A percentile compares a stretch with the other conserved stretches of the same genome.
phyloP scores from a whole-genome alignment of 805 yeast genomes.

The Tetrapisispora namnaoensis region DNA sequence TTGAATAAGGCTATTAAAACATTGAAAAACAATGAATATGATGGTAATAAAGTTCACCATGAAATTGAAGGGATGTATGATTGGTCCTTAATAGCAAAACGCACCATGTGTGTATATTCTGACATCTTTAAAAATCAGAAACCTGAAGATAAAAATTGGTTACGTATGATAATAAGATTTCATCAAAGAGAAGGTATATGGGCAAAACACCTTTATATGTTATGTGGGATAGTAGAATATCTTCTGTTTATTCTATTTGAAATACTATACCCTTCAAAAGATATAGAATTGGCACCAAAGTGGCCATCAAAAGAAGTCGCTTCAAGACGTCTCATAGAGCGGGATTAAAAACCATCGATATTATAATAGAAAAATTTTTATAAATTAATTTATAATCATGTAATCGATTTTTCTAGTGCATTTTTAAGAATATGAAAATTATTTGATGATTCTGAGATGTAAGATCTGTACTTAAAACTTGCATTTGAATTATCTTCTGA shows the following conservation, averaged over 20 bases:
- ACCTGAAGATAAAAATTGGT: slow-evolving; percentile 41
- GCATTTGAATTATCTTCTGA: neutral
- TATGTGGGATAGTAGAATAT: slow-evolving; percentile 75
- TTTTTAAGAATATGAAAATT: neutral
- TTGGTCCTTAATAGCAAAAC: slow-evolving; percentile 79
- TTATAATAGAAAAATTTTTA: neutral
- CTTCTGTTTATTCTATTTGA: slow-evolving; percentile 55
- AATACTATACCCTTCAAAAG: slow-evolving; percentile 53
- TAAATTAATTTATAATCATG: neutral
- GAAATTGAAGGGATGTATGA: slow-evolving; percentile 77
- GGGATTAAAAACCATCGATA: neutral
- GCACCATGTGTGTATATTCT: slow-evolving; percentile 79
- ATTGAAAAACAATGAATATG: slow-evolving; percentile 47
- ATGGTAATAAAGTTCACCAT: slow-evolving; percentile 68
- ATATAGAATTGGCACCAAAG: slow-evolving; percentile 66
- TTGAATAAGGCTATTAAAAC: slow-evolving; percentile 59
- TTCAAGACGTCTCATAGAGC: neutral
- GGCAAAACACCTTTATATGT: slow-evolving; percentile 76
- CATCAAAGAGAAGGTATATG: slow-evolving; percentile 53
- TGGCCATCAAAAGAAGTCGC: slow-evolving; percentile 46
- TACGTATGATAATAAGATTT: slow-evolving; percentile 51
- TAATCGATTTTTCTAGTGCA: too few relatives aligned
- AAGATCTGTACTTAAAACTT: neutral
- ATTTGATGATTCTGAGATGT: neutral
- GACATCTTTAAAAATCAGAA: slow-evolving; percentile 31